Evolutionary conservation across 1,284 basidiomycete genomes (phyloP).

Genomic region (Neonothopanus nambi): DNA sequence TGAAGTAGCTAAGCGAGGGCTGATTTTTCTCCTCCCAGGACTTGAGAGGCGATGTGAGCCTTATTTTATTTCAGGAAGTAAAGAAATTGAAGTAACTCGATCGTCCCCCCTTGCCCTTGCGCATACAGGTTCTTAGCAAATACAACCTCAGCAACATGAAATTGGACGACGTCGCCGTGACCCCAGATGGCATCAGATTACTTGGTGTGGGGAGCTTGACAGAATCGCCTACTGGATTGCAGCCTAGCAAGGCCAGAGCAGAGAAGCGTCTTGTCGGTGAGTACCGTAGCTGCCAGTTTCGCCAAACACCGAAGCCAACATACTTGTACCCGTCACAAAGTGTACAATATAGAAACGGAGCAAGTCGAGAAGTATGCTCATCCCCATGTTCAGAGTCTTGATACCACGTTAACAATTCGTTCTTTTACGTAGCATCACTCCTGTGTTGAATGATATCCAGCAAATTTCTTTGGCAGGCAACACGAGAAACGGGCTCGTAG

Average conservation of each 20-base stretch:
- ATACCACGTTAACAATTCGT: no score
- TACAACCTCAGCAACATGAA: slow-evolving; percentile 68
- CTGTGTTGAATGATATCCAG: slow-evolving; percentile 74
- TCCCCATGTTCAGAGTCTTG: not conserved
- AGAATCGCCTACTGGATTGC: slow-evolving; percentile 57
- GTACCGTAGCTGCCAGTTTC: slow-evolving; percentile 22
- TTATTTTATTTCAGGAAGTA: not conserved
- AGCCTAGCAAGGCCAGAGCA: slow-evolving; percentile 70
- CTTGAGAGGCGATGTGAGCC: slow-evolving; percentile 45
- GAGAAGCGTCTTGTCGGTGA: slow-evolving; percentile 78
- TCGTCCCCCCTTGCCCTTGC: not conserved
- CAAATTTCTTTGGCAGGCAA: slow-evolving; percentile 65
- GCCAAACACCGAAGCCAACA: not conserved
- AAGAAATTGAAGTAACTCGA: not conserved
- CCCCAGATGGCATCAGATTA: slow-evolving; percentile 63
- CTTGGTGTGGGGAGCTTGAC: slow-evolving; percentile 72
- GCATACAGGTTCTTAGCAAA: slow-evolving; percentile 48
- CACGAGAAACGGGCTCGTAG: slow-evolving; percentile 51
- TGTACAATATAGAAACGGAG: slow-evolving; percentile 68
- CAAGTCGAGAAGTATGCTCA: slow-evolving; percentile 67
- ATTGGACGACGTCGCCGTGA: slow-evolving; percentile 73
- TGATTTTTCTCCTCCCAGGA: slow-evolving; percentile 37
- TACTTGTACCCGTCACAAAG: slow-evolving; percentile 36
- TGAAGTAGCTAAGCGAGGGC: not conserved
- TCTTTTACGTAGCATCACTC: slow-evolving; percentile 41